Evolutionary conservation across 192 early-diverging fungal genomes (phyloP), one percentile per base, ranked within the genome.

Genomic region (Podila clonocystis): DNA sequence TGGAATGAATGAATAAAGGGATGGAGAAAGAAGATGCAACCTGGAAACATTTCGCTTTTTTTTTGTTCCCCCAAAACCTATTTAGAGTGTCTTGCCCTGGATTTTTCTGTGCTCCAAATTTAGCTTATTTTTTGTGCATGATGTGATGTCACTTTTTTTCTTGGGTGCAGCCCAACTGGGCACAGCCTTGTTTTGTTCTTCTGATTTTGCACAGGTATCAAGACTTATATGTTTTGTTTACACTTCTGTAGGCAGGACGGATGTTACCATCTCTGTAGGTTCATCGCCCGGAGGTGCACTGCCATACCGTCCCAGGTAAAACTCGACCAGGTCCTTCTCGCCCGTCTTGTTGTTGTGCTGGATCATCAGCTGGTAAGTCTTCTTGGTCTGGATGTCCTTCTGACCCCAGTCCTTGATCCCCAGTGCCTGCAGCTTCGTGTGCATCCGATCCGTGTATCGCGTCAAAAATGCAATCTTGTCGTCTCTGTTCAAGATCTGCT

Each of bases 211-310:
- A 13, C 3, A 5, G 12, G 38, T 41, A 7, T 41, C 38, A 41
- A 41, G 12, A 0, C 38, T 41, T 41, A 41, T 33, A 1, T 36
- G 9, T 36, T 36, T 7, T 45, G 41, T 45, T 45, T 15, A 45
- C 41, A 45, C 41, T 45, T 45, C 41, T 12, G 41, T 45, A 2
- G 41, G 41, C 3, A 55, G 20, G 83, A 9, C 92, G 67, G 49
- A 91, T 91, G 19, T 73, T 89, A 2, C 87, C 71, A 8, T 71
- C 80, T 58, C 91, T 91, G 20, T 70, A 89, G 38, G 86, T 86
- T 50, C 91, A 90, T 57, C 88, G 80, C 30, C 26, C 22, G 33
- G 66, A 34, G 70, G 57, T 49, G 79, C 69, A 13, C 79, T 72
- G 58, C 84, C 84, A 63, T 82, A 85, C 58, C 73, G 75, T 9